A percentile compares a stretch with the other conserved stretches of the same genome.
phyloP scores from a whole-genome alignment of 1,139 yeast species.

The Saccharomyces hybrid region DNA sequence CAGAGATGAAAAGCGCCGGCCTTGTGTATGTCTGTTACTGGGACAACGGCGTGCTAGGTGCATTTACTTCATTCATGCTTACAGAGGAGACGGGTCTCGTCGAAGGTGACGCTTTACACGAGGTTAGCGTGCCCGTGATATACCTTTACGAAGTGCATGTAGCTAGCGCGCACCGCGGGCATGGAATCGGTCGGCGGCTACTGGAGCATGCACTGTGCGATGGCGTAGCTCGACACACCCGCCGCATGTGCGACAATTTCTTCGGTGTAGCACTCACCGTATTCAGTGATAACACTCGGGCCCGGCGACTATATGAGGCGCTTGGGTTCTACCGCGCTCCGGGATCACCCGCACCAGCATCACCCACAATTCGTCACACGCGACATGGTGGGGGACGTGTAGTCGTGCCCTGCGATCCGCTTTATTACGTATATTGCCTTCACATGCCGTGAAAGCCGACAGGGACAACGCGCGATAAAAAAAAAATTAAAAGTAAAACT shows the following conservation, averaged over 20 bases:
- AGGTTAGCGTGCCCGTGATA: conserved; percentile 5
- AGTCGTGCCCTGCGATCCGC: neutral
- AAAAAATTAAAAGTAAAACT: neutral
- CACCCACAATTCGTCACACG: neutral
- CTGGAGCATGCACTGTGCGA: neutral
- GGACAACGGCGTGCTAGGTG: conserved; percentile 6
- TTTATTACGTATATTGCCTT: conserved; percentile 2
- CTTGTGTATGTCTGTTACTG: conserved; percentile 23
- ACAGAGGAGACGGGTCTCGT: conserved; percentile 19
- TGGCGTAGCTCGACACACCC: neutral
- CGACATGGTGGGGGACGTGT: neutral
- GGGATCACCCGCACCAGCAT: conserved; percentile 15
- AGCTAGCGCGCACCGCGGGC: conserved; percentile 10
- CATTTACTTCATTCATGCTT: conserved; percentile 25
- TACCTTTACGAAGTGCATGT: conserved; percentile 29
- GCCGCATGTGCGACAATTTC: conserved; percentile 1
- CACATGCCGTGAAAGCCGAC: conserved; percentile 20
- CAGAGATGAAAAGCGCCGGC: conserved; percentile 24
- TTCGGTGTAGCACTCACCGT: conserved; percentile 26
- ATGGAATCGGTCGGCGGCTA: conserved; percentile 14
- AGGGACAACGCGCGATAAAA: conserved; percentile 9
- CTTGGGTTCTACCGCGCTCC: conserved; percentile 18
- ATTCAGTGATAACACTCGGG: conserved; percentile 22
- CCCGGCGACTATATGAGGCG: conserved; percentile 19
- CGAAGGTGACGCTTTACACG: conserved; percentile 1